These are phyloP conservation scores for Globisporangium cederbergense DNA, from an alignment of 352 stramenopile genomes.

Conservation along the genomic window DNA sequence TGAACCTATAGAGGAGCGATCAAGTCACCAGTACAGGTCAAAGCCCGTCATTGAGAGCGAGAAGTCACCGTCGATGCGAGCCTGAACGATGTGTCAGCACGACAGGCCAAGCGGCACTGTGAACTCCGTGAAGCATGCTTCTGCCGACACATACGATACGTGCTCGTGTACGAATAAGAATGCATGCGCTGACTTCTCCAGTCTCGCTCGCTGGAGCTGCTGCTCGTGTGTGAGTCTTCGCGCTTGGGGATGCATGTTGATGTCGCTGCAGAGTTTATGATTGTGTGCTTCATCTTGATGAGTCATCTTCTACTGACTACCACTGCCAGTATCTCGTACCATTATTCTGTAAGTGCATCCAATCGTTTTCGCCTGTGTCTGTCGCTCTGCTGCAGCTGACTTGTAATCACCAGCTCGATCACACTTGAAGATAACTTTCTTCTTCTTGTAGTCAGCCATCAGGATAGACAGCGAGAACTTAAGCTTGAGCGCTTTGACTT, in stretches of 20 bases:
- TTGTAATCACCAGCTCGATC: background rate
- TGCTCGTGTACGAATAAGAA: too few relatives aligned
- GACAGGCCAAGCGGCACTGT: too few relatives aligned
- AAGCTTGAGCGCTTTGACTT: background rate
- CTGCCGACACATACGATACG: too few relatives aligned
- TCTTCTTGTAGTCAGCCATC: conserved; percentile 1
- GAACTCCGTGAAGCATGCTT: too few relatives aligned
- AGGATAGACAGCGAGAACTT: conserved; percentile 4
- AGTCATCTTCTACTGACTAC: background rate
- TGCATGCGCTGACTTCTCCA: background rate
- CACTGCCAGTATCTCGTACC: background rate
- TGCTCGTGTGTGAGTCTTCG: conserved; percentile 1
- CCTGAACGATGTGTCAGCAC: too few relatives aligned
- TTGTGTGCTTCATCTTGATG: background rate
- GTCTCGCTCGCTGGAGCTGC: conserved; percentile 3
- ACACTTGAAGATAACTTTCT: conserved; percentile 1
- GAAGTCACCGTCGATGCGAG: too few relatives aligned
- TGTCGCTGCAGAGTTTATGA: background rate
- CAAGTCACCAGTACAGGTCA: too few relatives aligned
- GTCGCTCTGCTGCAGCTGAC: background rate
- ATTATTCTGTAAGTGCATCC: conserved; percentile 3
- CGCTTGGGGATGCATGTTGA: background rate
- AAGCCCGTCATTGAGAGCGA: too few relatives aligned
- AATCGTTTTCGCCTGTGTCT: conserved; percentile 4
- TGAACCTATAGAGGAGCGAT: too few relatives aligned